phyloP scores from a whole-genome alignment of 2,329 filamentous ascomycete species.

The Helminthosporium solani region DNA sequence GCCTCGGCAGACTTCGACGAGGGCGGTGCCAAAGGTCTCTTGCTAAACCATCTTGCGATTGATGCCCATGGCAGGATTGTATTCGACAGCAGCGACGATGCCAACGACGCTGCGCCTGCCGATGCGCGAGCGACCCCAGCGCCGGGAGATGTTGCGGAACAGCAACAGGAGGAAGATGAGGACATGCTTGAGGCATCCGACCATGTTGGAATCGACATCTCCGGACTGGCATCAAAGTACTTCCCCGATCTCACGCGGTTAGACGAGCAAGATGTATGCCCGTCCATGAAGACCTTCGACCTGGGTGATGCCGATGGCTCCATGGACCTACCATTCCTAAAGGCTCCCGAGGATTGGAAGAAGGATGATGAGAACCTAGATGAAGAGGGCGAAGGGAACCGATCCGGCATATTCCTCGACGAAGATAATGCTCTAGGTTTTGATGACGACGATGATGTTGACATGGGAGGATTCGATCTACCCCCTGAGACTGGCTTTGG shows the following conservation, averaged over 20 bases:
- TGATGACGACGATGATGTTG: conserved; percentile 73
- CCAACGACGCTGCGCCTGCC: conserved; percentile 54
- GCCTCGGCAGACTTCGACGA: conserved; percentile 98
- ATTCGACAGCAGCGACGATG: conserved; percentile 96
- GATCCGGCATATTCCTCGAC: conserved; percentile 80
- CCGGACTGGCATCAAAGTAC: conserved; percentile 72
- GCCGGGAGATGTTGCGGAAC: conserved; percentile 45
- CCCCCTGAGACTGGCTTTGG: conserved; percentile 78
- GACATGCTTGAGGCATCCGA: conserved; percentile 47
- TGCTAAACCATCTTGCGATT: conserved; percentile 96
- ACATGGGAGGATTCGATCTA: conserved; percentile 62
- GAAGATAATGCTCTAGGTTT: conserved; percentile 83
- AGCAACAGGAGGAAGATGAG: conserved; percentile 44
- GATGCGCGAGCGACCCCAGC: conserved; percentile 49
- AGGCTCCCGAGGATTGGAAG: conserved; percentile 82
- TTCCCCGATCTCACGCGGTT: conserved; percentile 77
- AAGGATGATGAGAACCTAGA: conserved; percentile 64
- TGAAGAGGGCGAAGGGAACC: conserved; percentile 52
- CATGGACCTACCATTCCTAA: conserved; percentile 87
- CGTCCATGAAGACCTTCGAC: conserved; percentile 90
- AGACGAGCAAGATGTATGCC: conserved; percentile 88
- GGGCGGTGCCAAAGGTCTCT: conserved; percentile 89
- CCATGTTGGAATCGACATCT: conserved; percentile 77
- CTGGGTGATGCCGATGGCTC: conserved; percentile 82
- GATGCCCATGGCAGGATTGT: conserved; percentile 90